A percentile compares a stretch with the other conserved stretches of the same genome.
These are phyloP conservation scores for Spiraea crenata DNA, from an alignment of 331 rosid genomes.

Conservation along the genomic window DNA sequence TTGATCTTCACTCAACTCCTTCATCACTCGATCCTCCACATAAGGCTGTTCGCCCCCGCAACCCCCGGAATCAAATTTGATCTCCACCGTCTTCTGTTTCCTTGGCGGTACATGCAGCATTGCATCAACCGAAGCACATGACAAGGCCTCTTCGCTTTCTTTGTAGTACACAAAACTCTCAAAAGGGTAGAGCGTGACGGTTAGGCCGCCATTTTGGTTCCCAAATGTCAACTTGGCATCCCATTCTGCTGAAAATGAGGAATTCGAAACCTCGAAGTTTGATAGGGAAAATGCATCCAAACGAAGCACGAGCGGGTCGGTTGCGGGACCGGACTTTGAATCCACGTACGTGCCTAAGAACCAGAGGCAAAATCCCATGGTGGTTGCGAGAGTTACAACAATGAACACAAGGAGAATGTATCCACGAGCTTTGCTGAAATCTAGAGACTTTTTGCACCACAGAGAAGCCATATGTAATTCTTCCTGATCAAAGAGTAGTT, in stretches of 20 bases:
- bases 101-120: constrained; percentile 42
- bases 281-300: constrained; percentile 26
- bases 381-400: constrained; percentile 19
- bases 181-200: constrained; percentile 23
- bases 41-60: constrained; percentile 23
- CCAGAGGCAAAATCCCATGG: constrained; percentile 17
- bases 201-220: constrained; percentile 37
- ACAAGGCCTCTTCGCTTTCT: constrained; percentile 33
- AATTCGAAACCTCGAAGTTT: constrained; percentile 15
- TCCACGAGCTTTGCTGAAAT: constrained; percentile 12
- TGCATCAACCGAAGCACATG: constrained; percentile 31
- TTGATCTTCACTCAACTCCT: constrained; percentile 39
- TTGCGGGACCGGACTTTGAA: constrained; percentile 32
- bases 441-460: constrained; percentile 20
- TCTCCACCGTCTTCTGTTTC: constrained; percentile 28
- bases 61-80: constrained; percentile 26
- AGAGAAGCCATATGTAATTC: constrained; percentile 16
- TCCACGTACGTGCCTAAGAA: constrained; percentile 32
- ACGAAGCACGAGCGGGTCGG: constrained; percentile 29
- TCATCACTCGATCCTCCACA: constrained; percentile 32
- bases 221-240: constrained; percentile 51
- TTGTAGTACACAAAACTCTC: constrained; percentile 22
- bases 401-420: constrained; percentile 19
- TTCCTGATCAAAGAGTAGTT: not conserved
- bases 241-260: constrained; percentile 42